Evolutionary conservation across 225 moss, liverwort and hornwort species (phyloP), one percentile per base, ranked within the genome.

Genomic region (Physcomitrellopsis africana): DNA sequence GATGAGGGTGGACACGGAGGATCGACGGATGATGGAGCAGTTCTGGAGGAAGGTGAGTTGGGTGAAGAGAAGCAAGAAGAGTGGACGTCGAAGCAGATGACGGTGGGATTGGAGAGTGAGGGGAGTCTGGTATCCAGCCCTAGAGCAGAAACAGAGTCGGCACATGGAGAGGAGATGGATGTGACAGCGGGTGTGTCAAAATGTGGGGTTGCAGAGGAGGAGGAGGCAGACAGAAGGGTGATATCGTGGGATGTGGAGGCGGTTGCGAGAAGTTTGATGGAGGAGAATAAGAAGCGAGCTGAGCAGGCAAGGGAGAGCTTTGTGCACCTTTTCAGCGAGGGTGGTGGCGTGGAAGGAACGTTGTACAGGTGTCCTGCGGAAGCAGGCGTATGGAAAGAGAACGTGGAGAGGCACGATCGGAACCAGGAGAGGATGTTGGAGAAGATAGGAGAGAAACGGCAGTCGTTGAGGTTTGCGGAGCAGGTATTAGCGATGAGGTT

Each of bases 371-470:
- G 80, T 72, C 90, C 95, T 65, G 78, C 74, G 44, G 92, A 95
- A 64, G 81, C 93, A 26, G 75, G 82, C 44, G 92, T 85, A 2
- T 99, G 99, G 99, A 81, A 83, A 67, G 75, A 81, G 51, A 99
- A 99, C 81, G 85, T 73, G 3, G 84, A 89, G 69, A 92, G 89
- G 51, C 89, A 99, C 57, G 44, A 76, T 0, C 89, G 85, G 67
- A 89, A 80, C 54, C 78, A 84, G 64, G 86, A 84, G 60, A 81
- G 58, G 63, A 78, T 99, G 89, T 79, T 84, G 72, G 84, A 74
- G 69, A 99, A 82, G 78, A 59, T 99, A 51, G 74, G 78, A 43
- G 95, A 88, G 79, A 77, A 68, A 73, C 87, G 79, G 10, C 85
- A 84, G 52, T 65, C 77, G 10, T 44, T 81, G 78, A 88, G 70